phyloP scores from a whole-genome alignment of 2,329 filamentous ascomycete species.

The Amauroascus verrucosus region DNA sequence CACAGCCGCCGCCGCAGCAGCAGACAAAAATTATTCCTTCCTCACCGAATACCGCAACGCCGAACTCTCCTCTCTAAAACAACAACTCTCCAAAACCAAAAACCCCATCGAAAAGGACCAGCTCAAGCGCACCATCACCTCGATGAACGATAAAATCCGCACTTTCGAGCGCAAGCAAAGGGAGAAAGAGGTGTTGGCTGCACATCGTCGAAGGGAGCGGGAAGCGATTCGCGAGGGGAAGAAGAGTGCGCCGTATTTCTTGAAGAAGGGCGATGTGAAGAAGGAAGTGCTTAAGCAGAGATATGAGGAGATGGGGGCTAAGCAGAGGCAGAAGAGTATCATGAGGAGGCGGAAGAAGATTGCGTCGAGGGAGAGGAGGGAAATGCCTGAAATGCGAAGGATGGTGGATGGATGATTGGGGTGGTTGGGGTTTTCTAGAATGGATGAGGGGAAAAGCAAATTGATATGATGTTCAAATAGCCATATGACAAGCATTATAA shows the following conservation, averaged over 20 bases:
- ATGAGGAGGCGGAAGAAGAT: conserved; percentile 86
- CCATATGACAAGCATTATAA: too few relatives aligned
- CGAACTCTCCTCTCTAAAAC: conserved; percentile 69
- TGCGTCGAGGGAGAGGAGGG: conserved; percentile 71
- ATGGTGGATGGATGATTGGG: conserved; percentile 18
- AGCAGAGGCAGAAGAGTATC: conserved; percentile 72
- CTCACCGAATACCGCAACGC: conserved; percentile 71
- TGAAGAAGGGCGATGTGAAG: conserved; percentile 89
- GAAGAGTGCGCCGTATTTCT: conserved; percentile 65
- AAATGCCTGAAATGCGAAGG: conserved; percentile 51
- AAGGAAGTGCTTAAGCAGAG: conserved; percentile 68
- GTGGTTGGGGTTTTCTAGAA: background rate
- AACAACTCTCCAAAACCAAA: conserved; percentile 57
- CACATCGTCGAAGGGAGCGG: conserved; percentile 74
- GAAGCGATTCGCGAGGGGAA: conserved; percentile 79
- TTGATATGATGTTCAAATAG: too few relatives aligned
- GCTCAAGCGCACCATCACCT: conserved; percentile 62
- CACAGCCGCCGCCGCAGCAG: conserved; percentile 36
- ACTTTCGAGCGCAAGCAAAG: conserved; percentile 59
- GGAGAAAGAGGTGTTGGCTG: conserved; percentile 57
- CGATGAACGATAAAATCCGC: conserved; percentile 69
- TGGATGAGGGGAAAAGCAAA: too few relatives aligned
- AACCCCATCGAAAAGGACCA: conserved; percentile 54
- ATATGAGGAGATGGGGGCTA: conserved; percentile 73
- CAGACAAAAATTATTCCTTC: conserved; percentile 81